Conservation (phyloP, 2,329 filamentous ascomycete genomes). For the Rhynchosporium secalis region DNA sequence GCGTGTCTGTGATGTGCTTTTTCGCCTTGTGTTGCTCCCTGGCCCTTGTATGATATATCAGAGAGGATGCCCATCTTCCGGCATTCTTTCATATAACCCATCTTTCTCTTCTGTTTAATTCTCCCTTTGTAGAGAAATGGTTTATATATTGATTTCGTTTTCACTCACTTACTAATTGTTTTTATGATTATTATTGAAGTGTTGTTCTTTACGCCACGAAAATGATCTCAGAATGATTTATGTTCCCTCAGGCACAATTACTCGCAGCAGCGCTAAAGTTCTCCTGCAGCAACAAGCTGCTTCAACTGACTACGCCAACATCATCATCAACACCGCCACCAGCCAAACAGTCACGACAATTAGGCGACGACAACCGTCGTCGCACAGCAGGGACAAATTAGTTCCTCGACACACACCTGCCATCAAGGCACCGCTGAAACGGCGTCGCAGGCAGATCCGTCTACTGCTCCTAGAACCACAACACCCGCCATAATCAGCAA, state of each 20-base stretch:
- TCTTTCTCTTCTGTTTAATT: conserved; percentile 4
- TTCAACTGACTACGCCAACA: conserved; percentile 12
- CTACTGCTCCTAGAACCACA: conserved; percentile 23
- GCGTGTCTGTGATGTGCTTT: not conserved
- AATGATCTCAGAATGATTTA: conserved; percentile 13
- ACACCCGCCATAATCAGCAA: conserved; percentile 29
- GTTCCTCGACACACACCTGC: conserved; percentile 19
- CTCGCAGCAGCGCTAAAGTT: conserved; percentile 5
- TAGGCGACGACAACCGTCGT: conserved; percentile 8
- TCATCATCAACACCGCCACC: not conserved
- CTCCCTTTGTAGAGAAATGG: not conserved
- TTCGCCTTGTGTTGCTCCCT: not conserved
- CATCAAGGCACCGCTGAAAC: conserved; percentile 34
- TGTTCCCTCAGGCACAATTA: not conserved
- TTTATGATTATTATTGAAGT: not conserved
- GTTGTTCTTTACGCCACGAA: not conserved
- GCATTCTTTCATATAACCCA: not conserved
- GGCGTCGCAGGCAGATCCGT: conserved; percentile 35
- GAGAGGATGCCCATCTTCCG: too few species aligned
- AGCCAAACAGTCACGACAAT: conserved; percentile 1
- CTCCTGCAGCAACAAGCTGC: conserved; percentile 10
- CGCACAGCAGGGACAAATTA: conserved; percentile 15
- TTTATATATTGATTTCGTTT: not conserved
- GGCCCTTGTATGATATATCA: too few species aligned
- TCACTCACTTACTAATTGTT: not conserved